phyloP scores from a whole-genome alignment of 2,329 filamentous ascomycete species.

The Fusarium sterilihyphosum region DNA sequence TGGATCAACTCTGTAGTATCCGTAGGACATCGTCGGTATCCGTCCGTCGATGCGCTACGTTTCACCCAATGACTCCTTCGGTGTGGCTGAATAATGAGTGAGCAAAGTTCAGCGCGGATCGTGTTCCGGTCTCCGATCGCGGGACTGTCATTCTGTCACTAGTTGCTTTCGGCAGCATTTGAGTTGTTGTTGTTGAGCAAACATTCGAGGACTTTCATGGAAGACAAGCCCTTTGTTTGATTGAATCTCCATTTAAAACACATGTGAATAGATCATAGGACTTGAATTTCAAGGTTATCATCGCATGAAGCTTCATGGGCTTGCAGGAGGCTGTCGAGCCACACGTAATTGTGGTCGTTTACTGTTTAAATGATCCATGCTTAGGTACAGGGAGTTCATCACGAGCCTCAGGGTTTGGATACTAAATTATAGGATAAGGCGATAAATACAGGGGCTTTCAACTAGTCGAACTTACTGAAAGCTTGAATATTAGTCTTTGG shows the following conservation, averaged over 20 bases:
- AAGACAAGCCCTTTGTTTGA: neutral
- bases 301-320: neutral
- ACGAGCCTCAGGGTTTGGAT: neutral
- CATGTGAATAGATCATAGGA: neutral
- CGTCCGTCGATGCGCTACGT: slow-evolving; percentile 10
- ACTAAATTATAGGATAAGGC: neutral
- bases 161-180: neutral
- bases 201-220: slow-evolving; percentile 4
- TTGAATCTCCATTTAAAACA: neutral
- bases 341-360: neutral
- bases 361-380: neutral
- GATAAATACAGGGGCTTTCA: neutral
- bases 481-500: neutral
- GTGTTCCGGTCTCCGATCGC: slow-evolving; percentile 25
- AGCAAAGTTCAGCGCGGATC: neutral
- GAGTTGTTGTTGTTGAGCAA: neutral
- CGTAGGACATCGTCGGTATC: neutral
- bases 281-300: neutral
- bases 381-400: neutral
- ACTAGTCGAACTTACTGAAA: neutral
- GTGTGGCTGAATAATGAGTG: slow-evolving; percentile 37
- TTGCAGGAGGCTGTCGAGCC: neutral
- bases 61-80: slow-evolving; percentile 39
- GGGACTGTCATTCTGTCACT: slow-evolving; percentile 11
- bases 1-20: neutral